Base-by-base conservation (phyloP, 2,329 filamentous ascomycete species). In the Purpureocillium lavendulum region DNA sequence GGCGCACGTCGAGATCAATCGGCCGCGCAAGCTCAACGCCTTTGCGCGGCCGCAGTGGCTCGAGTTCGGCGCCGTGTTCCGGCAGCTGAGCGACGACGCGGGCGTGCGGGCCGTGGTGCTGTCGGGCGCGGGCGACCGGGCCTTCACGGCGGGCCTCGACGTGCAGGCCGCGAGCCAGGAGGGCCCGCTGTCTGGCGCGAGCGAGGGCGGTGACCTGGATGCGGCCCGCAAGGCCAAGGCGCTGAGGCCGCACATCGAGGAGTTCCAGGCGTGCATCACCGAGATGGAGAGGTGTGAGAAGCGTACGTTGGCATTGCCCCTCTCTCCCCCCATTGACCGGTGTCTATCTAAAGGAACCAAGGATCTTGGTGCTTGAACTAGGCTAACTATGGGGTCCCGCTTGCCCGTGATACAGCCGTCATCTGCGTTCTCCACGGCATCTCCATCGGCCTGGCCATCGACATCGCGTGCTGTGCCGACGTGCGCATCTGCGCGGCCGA, bases 1-100 rank as follows among this genome's bases (percentile, higher is more conserved):
- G 36, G 85, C 82, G n/a, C 87, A 94, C 59, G 84, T 97, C 43
- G 83, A 96, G 64, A 94, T 94, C 65, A 89, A 94, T 67, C 77
- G 89, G 1, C 79, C 89, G 1, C 63, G 77, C 49, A 95, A 94
- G 67, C 69, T 96, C 59, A 97, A 97, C 61, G 80, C 89, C 47
- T 96, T 95, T 61, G 74, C 79, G 49, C 80, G 87, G 58, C 67
- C 77, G 39, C 90, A 96, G 80, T 96, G 89, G 87, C 67, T 82
- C 39, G 87, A 94, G 66, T 71, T 95, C 46, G 77, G 80, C 40
- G 55, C 61, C 11, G 70, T 94, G 49, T 92, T 97, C 67, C 62
- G 68, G 41, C 71, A 74, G 44, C 77, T 96, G 45, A 89, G 85
- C 32, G 57, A 65, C 44, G 83, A 89, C 62, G 67, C 82, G 1